Base-by-base conservation (phyloP, 1,284 basidiomycete genomes). In the Austroboletus niveus region DNA sequence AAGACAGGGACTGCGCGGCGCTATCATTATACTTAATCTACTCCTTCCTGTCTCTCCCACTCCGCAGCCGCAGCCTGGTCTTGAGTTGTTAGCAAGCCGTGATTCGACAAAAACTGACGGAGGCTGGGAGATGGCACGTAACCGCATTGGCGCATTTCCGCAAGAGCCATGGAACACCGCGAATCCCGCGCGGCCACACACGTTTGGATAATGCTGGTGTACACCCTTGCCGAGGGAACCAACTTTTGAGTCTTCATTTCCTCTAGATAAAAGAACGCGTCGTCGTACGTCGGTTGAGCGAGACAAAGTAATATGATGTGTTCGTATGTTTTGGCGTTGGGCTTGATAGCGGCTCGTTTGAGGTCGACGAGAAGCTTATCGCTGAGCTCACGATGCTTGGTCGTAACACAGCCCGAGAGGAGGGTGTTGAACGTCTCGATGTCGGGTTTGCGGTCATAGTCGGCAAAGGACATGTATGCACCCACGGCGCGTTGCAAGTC, bases 231-330 rank as follows among this genome's bases (percentile, higher is more conserved):
- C 1, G 80, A 68, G 2, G 91, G 90, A 34, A 74, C 65, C 64
- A 82, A 73, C 12, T 75, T 75, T 44, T 76, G 77, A 0, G 74
- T 69, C 69, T 94, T 93, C 86, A 92, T 89, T 72, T 91, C 86
- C 65, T 94, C 91, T 31, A 94, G 78, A 67, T 89, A 92, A 68
- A 84, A 87, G 72, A 94, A 94, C 0, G 91, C 90, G 60, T 92
- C 87, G 63, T 94, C 91, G 68, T 92, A 94, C 3, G 72, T 75
- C 12, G 77, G 65, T 61, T 90, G 86, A 1, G 83, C 83, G 20
- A 92, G 75, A 62, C 82, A 86, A 4, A 94, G 77, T 14, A 72
- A 59, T 55, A 94, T 80, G 69, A 92, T 75, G 36, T 76, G 72
- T 57, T 84, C 80, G 68, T 85, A 92, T 5, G 84, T 89, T 42